These are phyloP conservation scores for Cyathus striatus DNA, from an alignment of 768 basidiomycete species.

Conservation along the genomic window DNA sequence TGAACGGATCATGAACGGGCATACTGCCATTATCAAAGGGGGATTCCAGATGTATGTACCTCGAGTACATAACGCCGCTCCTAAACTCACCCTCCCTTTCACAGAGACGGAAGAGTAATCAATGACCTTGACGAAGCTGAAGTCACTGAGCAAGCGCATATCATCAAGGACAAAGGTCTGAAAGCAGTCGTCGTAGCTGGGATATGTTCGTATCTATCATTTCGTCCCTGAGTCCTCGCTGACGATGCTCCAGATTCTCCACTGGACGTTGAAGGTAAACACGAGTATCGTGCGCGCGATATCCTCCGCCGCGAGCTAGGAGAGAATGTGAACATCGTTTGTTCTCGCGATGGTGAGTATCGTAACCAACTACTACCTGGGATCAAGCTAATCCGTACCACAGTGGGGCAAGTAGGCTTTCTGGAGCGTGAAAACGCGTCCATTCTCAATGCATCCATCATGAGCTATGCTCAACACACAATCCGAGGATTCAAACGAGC, in stretches of 20 bases:
- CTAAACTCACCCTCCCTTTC: neutral
- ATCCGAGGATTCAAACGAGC: conserved; percentile 50
- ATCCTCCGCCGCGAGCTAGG: conserved; percentile 26
- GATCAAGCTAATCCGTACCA: no score
- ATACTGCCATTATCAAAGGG: conserved; percentile 29
- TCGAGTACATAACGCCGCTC: neutral
- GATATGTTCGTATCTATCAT: conserved; percentile 15
- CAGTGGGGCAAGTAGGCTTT: conserved; percentile 54
- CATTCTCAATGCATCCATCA: conserved; percentile 62
- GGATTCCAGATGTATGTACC: conserved; percentile 40
- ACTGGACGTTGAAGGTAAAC: conserved; percentile 22
- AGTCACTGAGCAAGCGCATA: conserved; percentile 36
- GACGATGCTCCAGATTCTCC: conserved; percentile 19
- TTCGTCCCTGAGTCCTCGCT: neutral
- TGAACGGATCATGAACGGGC: conserved; percentile 21
- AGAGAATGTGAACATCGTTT: conserved; percentile 39
- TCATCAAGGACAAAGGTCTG: conserved; percentile 21
- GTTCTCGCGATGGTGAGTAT: conserved; percentile 40
- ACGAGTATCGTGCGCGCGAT: conserved; percentile 25
- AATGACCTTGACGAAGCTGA: conserved; percentile 36
- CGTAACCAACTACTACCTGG: no score
- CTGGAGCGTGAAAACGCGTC: conserved; percentile 65
- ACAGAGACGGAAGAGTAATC: conserved; percentile 23
- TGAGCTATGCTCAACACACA: conserved; percentile 51
- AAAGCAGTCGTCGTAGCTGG: conserved; percentile 23